Conservation (phyloP, 1,139 yeast genomes). For the Candida sp. region DNA sequence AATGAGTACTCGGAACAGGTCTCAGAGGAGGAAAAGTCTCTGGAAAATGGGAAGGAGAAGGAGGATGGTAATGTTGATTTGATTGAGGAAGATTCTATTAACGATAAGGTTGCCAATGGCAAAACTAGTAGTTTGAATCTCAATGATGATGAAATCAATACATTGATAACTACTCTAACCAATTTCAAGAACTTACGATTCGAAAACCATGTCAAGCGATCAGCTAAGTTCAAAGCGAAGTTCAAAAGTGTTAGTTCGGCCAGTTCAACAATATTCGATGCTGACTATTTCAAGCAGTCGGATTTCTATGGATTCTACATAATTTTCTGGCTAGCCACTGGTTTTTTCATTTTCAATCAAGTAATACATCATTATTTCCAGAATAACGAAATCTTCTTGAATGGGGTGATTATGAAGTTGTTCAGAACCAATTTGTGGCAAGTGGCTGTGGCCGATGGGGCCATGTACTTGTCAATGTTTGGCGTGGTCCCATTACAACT, state of each 20-base stretch:
- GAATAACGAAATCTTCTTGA: slow-evolving; percentile 21
- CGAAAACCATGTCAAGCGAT: neutral
- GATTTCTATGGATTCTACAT: slow-evolving; percentile 65
- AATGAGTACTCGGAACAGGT: slow-evolving; percentile 15
- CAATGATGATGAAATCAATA: slow-evolving; percentile 5
- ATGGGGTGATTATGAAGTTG: slow-evolving; percentile 49
- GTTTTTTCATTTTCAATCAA: slow-evolving; percentile 46
- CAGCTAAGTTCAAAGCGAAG: neutral
- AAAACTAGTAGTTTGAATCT: slow-evolving; percentile 2
- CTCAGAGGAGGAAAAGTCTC: slow-evolving; percentile 3
- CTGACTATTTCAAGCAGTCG: slow-evolving; percentile 31
- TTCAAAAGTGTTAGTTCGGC: neutral
- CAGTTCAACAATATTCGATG: slow-evolving; percentile 50
- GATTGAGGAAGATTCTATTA: slow-evolving; percentile 8
- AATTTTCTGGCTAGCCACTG: slow-evolving; percentile 65
- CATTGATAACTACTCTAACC: neutral
- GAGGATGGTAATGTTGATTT: slow-evolving; percentile 4
- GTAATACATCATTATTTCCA: slow-evolving; percentile 41
- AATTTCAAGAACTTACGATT: neutral
- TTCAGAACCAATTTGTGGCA: slow-evolving; percentile 54
- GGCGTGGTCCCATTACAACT: slow-evolving; percentile 54
- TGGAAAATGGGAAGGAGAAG: neutral
- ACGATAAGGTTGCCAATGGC: neutral
- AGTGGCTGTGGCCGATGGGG: slow-evolving; percentile 66
- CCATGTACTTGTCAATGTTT: slow-evolving; percentile 66